These are phyloP conservation scores for Diplodia intermedia DNA, from an alignment of 2,329 filamentous ascomycete species.

Conservation along the genomic window DNA sequence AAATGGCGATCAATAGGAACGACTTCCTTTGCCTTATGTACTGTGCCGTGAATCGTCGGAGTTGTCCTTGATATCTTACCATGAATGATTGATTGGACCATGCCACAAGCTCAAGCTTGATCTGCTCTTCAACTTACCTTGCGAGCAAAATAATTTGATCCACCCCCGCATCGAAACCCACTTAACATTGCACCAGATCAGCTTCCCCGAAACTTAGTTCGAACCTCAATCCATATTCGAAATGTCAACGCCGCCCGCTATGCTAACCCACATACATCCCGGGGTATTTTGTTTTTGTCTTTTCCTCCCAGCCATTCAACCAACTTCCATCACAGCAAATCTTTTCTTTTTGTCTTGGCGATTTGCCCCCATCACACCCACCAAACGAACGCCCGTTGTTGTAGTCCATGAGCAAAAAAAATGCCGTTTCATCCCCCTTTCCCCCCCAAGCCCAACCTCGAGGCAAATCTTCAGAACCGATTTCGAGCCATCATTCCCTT, in stretches of 20 bases:
- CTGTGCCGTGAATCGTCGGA: constrained; percentile 3
- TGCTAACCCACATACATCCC: constrained; percentile 25
- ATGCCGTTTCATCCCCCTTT: not conserved
- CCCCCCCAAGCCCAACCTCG: not conserved
- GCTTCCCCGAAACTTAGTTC: not conserved
- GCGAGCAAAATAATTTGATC: not conserved
- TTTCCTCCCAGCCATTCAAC: not conserved
- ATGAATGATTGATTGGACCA: not conserved
- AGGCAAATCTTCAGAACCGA: not conserved
- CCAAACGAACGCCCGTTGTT: not conserved
- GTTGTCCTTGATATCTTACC: not conserved
- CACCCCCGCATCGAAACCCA: not conserved
- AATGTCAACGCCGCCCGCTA: constrained; percentile 34
- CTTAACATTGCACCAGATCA: not conserved
- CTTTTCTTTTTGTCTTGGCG: not conserved
- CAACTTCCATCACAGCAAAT: not conserved
- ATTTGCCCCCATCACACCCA: not conserved
- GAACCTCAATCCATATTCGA: not conserved
- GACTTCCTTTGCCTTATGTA: constrained; percentile 22
- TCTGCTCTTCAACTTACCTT: too few species aligned
- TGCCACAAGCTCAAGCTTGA: not conserved
- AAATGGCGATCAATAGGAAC: constrained; percentile 29
- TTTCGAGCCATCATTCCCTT: not conserved
- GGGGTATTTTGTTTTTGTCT: constrained; percentile 18
- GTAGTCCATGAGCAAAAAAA: not conserved